Evolutionary conservation across 345 rosid genomes (phyloP), one percentile per base, ranked within the genome.

Genomic region (Fremontodendron californicum): DNA sequence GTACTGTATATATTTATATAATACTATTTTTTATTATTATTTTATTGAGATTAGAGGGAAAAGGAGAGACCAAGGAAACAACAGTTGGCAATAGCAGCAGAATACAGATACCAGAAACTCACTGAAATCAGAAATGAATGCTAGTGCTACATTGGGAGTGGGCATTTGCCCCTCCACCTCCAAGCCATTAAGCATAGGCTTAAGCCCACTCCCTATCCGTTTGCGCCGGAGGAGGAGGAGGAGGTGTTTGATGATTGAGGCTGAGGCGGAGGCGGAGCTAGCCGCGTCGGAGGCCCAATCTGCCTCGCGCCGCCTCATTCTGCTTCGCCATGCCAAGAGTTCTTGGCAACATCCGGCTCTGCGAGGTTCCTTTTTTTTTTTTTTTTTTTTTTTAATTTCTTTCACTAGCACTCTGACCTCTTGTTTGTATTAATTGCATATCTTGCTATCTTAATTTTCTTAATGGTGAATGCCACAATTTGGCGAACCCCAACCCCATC

Each of bases 261-360:
- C 76, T 49, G 80, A 37, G 54, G 73, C 76, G 45, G 80, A 73
- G 52, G 25, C 71, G 19, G 77, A 77, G 45, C 81, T 81, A 63
- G 52, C 73, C 25, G 73, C 74, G 58, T 79, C 81, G 64, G 42
- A 80, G 9, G 63, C 89, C 4, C 40, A 83, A 16, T 66, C 85
- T 51, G 81, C 82, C 48, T 68, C 85, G 80, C 98, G 99, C 58
- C 98, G 98, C 45, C 97, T 95, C 77, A 89, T 95, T 79, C 89
- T 93, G 64, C 98, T 92, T 67, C 98, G 99, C 71, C 99, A 95
- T 58, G 99, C 99, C 55, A 73, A 95, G 85, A 95, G 98, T 78
- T 95, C 98, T 67, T 90, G 94, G 97, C 86, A 86, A 16, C 73
- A 88, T 80, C 81, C 89, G 71, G 83, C 96, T 31, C 80, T 92